A percentile compares a stretch with the other conserved stretches of the same genome.
phyloP scores from a whole-genome alignment of 495 filamentous ascomycete genomes.

The Penicillium ucsense region DNA sequence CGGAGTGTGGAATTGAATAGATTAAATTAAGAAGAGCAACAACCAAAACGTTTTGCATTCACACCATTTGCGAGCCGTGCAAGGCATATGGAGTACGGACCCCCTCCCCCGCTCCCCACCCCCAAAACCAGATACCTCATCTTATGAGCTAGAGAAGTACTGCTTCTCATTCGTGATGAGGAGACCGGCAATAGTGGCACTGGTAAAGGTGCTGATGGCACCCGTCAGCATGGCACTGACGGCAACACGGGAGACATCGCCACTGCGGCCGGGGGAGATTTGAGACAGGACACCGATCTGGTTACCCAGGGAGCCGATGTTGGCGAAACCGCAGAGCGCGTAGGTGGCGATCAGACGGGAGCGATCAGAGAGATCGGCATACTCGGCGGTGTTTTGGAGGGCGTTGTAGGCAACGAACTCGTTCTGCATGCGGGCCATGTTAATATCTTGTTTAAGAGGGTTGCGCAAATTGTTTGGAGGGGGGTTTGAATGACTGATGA shows the following conservation, averaged over 20 bases:
- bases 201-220: constrained; percentile 69
- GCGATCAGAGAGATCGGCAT: constrained; percentile 51
- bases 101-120: no score
- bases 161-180: constrained; percentile 49
- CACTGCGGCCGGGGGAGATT: constrained; percentile 61
- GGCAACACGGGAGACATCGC: constrained; percentile 67
- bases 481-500: not conserved
- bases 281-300: constrained; percentile 81
- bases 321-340: constrained; percentile 67
- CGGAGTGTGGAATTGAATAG: no score
- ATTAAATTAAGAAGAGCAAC: no score
- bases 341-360: constrained; percentile 66
- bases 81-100: no score
- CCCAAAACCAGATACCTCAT: no score
- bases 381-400: constrained; percentile 36
- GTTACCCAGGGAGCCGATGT: constrained; percentile 72
- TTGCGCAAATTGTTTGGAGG: not conserved
- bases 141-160: constrained; percentile 11
- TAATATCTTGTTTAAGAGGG: no score
- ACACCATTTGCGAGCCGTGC: no score
- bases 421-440: constrained; percentile 29
- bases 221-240: constrained; percentile 70
- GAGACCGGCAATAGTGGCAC: constrained; percentile 71
- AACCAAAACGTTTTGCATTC: no score
- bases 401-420: constrained; percentile 54